phyloP scores from a whole-genome alignment of 345 rosid genomes.

The Boechera divaricarpa region DNA sequence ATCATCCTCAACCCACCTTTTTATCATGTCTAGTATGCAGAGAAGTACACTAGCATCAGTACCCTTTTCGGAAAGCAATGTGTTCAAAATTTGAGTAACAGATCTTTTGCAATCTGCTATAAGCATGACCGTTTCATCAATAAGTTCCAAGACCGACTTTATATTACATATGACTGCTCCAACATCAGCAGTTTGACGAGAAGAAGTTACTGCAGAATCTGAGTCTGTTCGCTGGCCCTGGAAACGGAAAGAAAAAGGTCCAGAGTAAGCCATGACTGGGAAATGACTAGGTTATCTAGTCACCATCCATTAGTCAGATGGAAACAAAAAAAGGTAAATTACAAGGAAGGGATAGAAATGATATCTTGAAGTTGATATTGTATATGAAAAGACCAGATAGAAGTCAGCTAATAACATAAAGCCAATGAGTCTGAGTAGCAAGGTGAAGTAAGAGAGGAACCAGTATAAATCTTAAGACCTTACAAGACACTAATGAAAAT shows the following conservation, averaged over 20 bases:
- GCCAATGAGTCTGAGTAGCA: slow-evolving; percentile 15
- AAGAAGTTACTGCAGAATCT: slow-evolving; percentile 88
- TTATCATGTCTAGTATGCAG: slow-evolving; percentile 84
- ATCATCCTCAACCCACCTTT: slow-evolving; percentile 92
- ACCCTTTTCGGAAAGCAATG: slow-evolving; percentile 88
- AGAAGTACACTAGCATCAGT: slow-evolving; percentile 92
- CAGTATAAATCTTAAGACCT: slow-evolving; percentile 18
- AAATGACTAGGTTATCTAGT: slow-evolving; percentile 20
- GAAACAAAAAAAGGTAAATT: not conserved
- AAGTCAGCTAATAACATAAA: slow-evolving; percentile 23
- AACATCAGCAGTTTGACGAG: slow-evolving; percentile 84
- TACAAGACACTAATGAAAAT: slow-evolving; percentile 15
- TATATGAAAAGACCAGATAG: not conserved
- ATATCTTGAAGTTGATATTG: not conserved
- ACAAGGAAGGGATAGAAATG: slow-evolving; percentile 21
- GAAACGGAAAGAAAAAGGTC: slow-evolving; percentile 35
- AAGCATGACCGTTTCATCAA: slow-evolving; percentile 86
- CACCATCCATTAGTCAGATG: slow-evolving; percentile 4
- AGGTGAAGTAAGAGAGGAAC: slow-evolving; percentile 11
- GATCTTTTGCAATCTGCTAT: slow-evolving; percentile 86
- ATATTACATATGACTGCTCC: slow-evolving; percentile 80
- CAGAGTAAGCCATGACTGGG: slow-evolving; percentile 28
- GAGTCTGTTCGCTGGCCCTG: slow-evolving; percentile 90
- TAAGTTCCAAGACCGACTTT: slow-evolving; percentile 82
- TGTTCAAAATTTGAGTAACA: slow-evolving; percentile 75